A percentile compares a stretch with the other conserved stretches of the same genome.
phyloP scores from a whole-genome alignment of 2,329 filamentous ascomycete genomes.

The Trichoderma sp. region DNA sequence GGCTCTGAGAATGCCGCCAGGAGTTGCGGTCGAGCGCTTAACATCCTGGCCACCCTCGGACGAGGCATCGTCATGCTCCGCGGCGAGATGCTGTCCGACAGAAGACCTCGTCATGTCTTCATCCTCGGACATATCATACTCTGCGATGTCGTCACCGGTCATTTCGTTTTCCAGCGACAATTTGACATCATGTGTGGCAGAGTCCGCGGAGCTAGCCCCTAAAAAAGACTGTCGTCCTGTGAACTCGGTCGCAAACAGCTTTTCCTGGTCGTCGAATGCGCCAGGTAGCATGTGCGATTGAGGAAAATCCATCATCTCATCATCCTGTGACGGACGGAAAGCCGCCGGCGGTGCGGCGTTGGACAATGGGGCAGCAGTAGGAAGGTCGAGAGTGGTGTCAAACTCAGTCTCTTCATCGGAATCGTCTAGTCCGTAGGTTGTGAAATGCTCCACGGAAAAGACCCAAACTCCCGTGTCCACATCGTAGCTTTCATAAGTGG shows the following conservation, averaged over 20 bases:
- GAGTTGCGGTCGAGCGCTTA: slow-evolving; percentile 48
- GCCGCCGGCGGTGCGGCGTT: slow-evolving; percentile 23
- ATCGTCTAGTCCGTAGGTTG: slow-evolving; percentile 86
- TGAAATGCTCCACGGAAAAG: slow-evolving; percentile 95
- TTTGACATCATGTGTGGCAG: slow-evolving; percentile 60
- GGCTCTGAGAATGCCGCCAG: slow-evolving; percentile 62
- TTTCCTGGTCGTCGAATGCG: slow-evolving; percentile 67
- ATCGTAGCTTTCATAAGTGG: slow-evolving; percentile 79
- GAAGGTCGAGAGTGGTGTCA: slow-evolving; percentile 37
- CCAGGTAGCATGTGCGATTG: slow-evolving; percentile 64
- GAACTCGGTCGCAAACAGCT: slow-evolving; percentile 56
- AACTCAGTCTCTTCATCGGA: slow-evolving; percentile 69
- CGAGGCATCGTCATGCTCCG: slow-evolving; percentile 65
- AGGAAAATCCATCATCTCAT: slow-evolving; percentile 58
- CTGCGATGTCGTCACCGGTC: slow-evolving; percentile 60
- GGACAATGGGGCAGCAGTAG: slow-evolving; percentile 8
- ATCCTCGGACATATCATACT: slow-evolving; percentile 72
- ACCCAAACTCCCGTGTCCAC: slow-evolving; percentile 79
- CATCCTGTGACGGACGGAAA: slow-evolving; percentile 34
- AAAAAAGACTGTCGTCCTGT: slow-evolving; percentile 76
- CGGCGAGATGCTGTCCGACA: slow-evolving; percentile 69
- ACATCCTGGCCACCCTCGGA: slow-evolving; percentile 50
- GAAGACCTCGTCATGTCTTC: slow-evolving; percentile 78
- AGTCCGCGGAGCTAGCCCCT: slow-evolving; percentile 86
- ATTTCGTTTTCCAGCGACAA: slow-evolving; percentile 55